A percentile compares a stretch with the other conserved stretches of the same genome.
Evolutionary conservation across 2,329 filamentous ascomycete species (phyloP).

Genomic region (Orbilia javanica): DNA sequence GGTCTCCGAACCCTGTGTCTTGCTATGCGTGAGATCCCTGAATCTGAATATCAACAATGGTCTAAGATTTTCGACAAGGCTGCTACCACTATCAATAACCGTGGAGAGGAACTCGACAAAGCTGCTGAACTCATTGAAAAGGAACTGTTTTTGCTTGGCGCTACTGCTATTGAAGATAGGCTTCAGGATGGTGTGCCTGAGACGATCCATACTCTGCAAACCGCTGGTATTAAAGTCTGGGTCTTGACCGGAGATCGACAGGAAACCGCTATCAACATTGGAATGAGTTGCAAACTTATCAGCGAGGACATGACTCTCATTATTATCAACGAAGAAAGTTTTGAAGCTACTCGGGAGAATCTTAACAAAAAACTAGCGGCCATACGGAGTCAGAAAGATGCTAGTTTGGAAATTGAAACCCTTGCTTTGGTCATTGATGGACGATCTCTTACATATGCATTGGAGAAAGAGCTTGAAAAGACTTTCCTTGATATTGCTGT

Average conservation of each 20-base stretch:
- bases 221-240: slow-evolving; percentile 98
- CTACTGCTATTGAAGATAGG: slow-evolving; percentile 96
- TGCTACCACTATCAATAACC: slow-evolving; percentile 89
- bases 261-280: slow-evolving; percentile 99
- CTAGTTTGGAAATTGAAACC: slow-evolving; percentile 82
- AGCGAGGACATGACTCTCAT: slow-evolving; percentile 98
- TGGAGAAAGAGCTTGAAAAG: slow-evolving; percentile 94
- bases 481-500: slow-evolving; percentile 91
- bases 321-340: slow-evolving; percentile 91
- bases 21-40: slow-evolving; percentile 91
- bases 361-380: slow-evolving; percentile 93
- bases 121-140: slow-evolving; percentile 95
- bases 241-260: slow-evolving; percentile 97
- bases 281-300: slow-evolving; percentile 98
- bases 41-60: slow-evolving; percentile 91
- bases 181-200: slow-evolving; percentile 97
- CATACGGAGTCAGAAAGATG: slow-evolving; percentile 83
- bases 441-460: slow-evolving; percentile 90
- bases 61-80: slow-evolving; percentile 86
- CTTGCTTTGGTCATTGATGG: slow-evolving; percentile 95
- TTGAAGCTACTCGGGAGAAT: slow-evolving; percentile 84
- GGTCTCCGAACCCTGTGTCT: slow-evolving; percentile 94
- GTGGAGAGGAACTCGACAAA: slow-evolving; percentile 95
- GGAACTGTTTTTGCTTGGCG: slow-evolving; percentile 89
- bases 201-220: slow-evolving; percentile 96